A percentile compares a stretch with the other conserved stretches of the same genome.
Conservation (phyloP, 148 eudicot species). For the Arctostaphylos glauca region DNA sequence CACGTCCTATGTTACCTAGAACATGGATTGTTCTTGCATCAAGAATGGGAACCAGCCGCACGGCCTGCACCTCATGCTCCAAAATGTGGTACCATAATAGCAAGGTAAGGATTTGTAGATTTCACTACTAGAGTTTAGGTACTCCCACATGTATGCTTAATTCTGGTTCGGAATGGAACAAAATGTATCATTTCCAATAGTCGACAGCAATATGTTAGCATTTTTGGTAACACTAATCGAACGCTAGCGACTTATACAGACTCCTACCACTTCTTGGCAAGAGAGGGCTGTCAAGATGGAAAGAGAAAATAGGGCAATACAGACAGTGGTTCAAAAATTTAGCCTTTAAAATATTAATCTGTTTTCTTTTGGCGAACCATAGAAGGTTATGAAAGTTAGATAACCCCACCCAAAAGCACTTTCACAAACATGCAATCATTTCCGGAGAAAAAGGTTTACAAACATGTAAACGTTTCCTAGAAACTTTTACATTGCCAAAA, state of each 20-base stretch:
- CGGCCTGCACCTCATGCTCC: background rate
- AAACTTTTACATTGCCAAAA: background rate
- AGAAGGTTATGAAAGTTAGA: background rate
- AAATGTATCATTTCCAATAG: background rate
- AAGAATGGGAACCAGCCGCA: background rate
- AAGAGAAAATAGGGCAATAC: background rate
- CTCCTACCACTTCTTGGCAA: background rate
- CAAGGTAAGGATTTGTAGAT: background rate
- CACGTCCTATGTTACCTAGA: background rate
- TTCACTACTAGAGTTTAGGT: background rate
- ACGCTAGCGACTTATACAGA: background rate
- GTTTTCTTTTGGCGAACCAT: background rate
- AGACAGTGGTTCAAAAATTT: background rate
- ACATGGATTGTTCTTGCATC: background rate
- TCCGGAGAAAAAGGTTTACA: background rate
- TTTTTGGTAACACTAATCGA: background rate
- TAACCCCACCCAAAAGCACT: background rate
- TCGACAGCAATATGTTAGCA: background rate
- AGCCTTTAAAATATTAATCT: background rate
- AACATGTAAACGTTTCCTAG: background rate
- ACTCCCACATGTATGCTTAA: background rate
- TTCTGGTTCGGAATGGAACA: background rate
- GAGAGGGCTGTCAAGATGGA: background rate
- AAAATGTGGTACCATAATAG: background rate
- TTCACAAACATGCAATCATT: background rate